These are phyloP conservation scores for Encephalitozoon cuniculi DNA, from an alignment of 371 early-diverging fungal species.

Conservation along the genomic window DNA sequence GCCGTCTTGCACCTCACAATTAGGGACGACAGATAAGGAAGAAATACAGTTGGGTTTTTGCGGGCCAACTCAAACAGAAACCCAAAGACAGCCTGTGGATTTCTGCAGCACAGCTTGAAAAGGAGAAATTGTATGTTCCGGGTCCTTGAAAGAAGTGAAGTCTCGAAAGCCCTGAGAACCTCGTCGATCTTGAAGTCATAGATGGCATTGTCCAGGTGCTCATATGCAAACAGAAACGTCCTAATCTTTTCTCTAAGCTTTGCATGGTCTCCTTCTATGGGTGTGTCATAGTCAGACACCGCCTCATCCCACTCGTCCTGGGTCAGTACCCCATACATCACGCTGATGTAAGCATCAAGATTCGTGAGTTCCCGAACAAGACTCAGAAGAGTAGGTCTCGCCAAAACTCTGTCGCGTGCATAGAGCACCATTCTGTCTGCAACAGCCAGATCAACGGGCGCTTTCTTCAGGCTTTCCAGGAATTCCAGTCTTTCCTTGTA, in stretches of 20 bases:
- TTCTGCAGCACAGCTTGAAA: background rate
- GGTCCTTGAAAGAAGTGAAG: background rate
- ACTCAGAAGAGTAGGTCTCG: background rate
- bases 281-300: conserved; percentile 19
- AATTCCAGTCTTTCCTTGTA: conserved; percentile 8
- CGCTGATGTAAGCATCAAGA: conserved; percentile 26
- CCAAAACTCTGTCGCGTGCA: background rate
- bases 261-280: conserved; percentile 26
- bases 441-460: background rate
- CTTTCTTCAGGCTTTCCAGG: background rate
- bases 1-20: conserved; percentile 2
- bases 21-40: conserved; percentile 29
- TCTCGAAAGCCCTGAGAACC: background rate
- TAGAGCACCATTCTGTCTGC: background rate
- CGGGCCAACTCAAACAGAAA: conserved; percentile 8
- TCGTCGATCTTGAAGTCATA: conserved; percentile 1
- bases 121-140: conserved; percentile 21
- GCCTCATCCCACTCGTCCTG: conserved; percentile 35
- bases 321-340: conserved; percentile 8
- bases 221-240: conserved; percentile 15
- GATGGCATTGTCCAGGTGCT: background rate
- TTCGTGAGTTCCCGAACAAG: conserved; percentile 7
- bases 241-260: conserved; percentile 10
- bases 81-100: conserved; percentile 11
- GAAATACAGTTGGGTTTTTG: conserved; percentile 17